These are phyloP conservation scores for Sapria himalayana DNA, from an alignment of 345 rosid genomes.

Conservation along the genomic window DNA sequence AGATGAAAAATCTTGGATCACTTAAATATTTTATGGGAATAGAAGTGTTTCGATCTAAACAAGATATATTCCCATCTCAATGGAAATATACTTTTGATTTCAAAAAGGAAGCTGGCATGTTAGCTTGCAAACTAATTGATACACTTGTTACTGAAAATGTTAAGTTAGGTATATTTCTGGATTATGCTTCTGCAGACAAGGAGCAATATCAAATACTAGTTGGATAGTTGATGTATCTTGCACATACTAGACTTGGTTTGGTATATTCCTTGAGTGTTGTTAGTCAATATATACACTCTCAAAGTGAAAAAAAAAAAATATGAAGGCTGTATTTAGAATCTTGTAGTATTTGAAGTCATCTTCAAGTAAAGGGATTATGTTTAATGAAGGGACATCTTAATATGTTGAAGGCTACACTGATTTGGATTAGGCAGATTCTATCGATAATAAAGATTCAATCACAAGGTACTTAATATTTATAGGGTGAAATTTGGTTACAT, in stretches of 20 bases:
- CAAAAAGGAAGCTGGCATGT: not conserved
- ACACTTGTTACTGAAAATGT: not conserved
- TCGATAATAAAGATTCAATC: not conserved
- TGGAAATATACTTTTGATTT: not conserved
- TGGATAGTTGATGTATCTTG: no score
- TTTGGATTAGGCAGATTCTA: not conserved
- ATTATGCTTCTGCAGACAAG: not conserved
- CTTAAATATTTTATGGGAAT: not conserved
- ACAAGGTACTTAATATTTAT: not conserved
- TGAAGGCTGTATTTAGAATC: not conserved
- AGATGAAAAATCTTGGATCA: not conserved
- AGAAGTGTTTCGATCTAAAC: not conserved
- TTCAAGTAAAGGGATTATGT: not conserved
- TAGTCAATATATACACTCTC: not conserved
- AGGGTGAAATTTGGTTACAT: not conserved
- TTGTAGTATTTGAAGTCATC: not conserved
- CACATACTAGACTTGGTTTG: not conserved
- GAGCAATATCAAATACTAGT: not conserved
- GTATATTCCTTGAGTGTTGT: not conserved
- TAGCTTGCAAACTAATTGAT: not conserved
- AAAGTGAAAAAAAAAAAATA: not conserved
- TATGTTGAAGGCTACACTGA: not conserved
- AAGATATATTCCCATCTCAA: not conserved
- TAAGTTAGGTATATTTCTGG: not conserved
- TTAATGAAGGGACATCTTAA: no score